Evolutionary conservation across 2,329 filamentous ascomycete genomes (phyloP).

Genomic region (Paecilomyces dactylethromorphus): DNA sequence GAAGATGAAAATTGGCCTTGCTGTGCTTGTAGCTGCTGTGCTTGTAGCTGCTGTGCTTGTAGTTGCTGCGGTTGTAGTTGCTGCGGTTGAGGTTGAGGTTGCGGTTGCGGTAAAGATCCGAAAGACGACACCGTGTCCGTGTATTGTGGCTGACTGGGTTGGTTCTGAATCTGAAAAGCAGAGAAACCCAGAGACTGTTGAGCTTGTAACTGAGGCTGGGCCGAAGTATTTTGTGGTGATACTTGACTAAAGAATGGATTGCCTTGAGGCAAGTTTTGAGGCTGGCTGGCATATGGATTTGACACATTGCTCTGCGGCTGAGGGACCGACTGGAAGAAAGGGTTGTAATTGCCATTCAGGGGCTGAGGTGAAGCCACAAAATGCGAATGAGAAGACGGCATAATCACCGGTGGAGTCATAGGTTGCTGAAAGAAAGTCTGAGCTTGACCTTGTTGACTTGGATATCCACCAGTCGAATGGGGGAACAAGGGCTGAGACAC

Average conservation of each 20-base stretch:
- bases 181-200: slow-evolving; percentile 7
- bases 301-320: slow-evolving; percentile 16
- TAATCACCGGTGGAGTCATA: slow-evolving; percentile 36
- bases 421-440: slow-evolving; percentile 35
- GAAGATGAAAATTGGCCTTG: slow-evolving; percentile 13
- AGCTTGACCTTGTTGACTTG: slow-evolving; percentile 33
- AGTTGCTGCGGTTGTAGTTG: slow-evolving; percentile 18
- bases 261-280: slow-evolving; percentile 16
- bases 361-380: slow-evolving; percentile 29
- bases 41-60: slow-evolving; percentile 13
- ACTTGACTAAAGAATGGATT: slow-evolving; percentile 31
- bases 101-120: slow-evolving; percentile 24
- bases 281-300: slow-evolving; percentile 17
- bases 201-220: slow-evolving; percentile 16
- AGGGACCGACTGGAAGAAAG: slow-evolving; percentile 35
- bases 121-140: slow-evolving; percentile 34
- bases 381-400: slow-evolving; percentile 26
- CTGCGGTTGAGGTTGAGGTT: slow-evolving; percentile 13
- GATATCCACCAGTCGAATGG: slow-evolving; percentile 63
- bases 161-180: background rate
- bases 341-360: slow-evolving; percentile 31
- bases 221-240: slow-evolving; percentile 14
- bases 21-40: slow-evolving; percentile 1
- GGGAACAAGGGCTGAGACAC: slow-evolving; percentile 67
- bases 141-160: slow-evolving; percentile 21